These are phyloP conservation scores for Polygonum aviculare DNA, from an alignment of 148 eudicot species.

Conservation along the genomic window DNA sequence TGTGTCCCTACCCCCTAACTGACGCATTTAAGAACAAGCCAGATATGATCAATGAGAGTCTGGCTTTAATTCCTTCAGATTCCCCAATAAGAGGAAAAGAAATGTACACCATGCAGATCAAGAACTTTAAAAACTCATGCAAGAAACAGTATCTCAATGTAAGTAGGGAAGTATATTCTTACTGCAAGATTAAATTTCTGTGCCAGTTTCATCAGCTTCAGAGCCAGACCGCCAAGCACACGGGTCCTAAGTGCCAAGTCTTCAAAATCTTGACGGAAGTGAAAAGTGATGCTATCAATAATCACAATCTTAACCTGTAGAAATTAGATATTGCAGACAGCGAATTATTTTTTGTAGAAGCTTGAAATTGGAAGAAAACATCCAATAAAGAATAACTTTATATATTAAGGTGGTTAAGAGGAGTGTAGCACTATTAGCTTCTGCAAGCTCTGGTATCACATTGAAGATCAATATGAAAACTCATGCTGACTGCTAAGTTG, in stretches of 20 bases:
- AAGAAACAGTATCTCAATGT: neutral
- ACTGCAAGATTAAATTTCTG: constrained; percentile 68
- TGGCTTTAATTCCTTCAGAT: neutral
- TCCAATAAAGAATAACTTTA: neutral
- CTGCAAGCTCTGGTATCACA: neutral
- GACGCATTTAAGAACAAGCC: neutral
- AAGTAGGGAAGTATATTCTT: constrained; percentile 21
- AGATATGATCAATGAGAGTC: neutral
- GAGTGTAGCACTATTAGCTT: neutral
- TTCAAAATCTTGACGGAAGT: constrained; percentile 96
- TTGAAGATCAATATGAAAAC: neutral
- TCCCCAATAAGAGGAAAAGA: neutral
- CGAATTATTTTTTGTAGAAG: neutral
- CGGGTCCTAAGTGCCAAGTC: constrained; percentile 89
- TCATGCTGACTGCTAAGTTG: neutral
- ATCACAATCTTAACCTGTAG: constrained; percentile 78
- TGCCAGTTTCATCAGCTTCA: constrained; percentile 87
- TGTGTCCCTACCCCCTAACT: neutral
- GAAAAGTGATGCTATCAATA: constrained; percentile 83
- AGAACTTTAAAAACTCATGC: neutral
- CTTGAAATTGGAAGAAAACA: neutral
- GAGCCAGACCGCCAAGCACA: constrained; percentile 70
- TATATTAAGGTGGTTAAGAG: neutral
- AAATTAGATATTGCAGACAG: neutral
- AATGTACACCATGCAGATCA: neutral